Percentiles rank a stretch among this genome's conserved stretches.
phyloP scores from a whole-genome alignment of 2,329 filamentous ascomycete species.

The Drechmeria coniospora region DNA sequence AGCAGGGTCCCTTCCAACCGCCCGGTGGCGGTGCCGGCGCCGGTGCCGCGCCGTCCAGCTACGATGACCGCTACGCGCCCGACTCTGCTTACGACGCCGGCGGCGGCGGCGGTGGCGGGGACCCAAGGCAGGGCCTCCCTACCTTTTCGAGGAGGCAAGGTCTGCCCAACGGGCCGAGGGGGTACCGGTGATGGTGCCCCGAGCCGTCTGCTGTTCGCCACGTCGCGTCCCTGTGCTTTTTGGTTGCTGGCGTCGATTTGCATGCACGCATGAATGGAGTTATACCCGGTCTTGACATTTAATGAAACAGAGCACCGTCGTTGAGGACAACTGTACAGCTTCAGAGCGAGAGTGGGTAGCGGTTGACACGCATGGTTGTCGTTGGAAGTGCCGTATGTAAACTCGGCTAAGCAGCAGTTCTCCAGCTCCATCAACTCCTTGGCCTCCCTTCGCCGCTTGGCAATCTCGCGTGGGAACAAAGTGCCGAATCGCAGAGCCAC shows the following conservation, averaged over 20 bases:
- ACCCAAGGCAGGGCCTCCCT: slow-evolving; percentile 9
- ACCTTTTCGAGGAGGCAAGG: slow-evolving; percentile 20
- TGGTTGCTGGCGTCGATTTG: not conserved
- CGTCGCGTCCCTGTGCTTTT: not conserved
- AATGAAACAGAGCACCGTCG: not conserved
- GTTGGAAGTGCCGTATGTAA: too few relatives aligned
- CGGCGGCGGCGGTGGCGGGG: slow-evolving; percentile 12
- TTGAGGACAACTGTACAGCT: not conserved
- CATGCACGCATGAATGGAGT: not conserved
- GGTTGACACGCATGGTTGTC: too few relatives aligned
- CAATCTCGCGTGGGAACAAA: too few relatives aligned
- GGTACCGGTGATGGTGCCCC: slow-evolving; percentile 16
- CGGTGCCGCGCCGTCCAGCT: slow-evolving; percentile 16
- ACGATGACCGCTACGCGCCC: slow-evolving; percentile 31
- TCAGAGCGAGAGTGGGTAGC: too few relatives aligned
- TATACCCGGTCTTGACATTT: not conserved
- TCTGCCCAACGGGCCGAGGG: slow-evolving; percentile 30
- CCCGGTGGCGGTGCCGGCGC: slow-evolving; percentile 17
- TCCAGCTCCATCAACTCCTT: too few relatives aligned
- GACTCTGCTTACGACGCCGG: slow-evolving; percentile 27
- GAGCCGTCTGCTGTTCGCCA: not conserved
- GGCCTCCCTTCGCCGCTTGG: too few relatives aligned
- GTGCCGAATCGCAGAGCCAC: too few relatives aligned
- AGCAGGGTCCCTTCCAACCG: slow-evolving; percentile 31
- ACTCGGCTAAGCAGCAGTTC: too few relatives aligned